Evolutionary conservation across 768 basidiomycete genomes (phyloP), one percentile per base, ranked within the genome.

Genomic region (Saitozyma sp.): DNA sequence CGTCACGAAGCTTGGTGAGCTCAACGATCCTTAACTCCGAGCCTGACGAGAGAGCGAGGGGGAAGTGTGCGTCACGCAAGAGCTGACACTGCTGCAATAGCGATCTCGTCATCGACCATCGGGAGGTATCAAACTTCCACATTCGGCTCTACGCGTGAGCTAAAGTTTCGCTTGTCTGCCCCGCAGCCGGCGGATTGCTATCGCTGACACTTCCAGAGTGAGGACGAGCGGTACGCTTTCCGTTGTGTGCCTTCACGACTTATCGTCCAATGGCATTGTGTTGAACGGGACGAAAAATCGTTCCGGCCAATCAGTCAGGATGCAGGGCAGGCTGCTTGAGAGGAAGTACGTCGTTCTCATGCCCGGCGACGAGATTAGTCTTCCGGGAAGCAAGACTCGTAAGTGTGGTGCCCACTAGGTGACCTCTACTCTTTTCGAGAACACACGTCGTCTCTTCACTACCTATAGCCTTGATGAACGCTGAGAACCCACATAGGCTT

Each of bases 111-210:
- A 39, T 70, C 8, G 37, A 61, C 43, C 1, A 55, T 14, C 51
- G 51, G 4, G 9, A n/a, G 10, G 51, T 73, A 11, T 73, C 68
- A 8, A 54, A 59, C 16, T 50, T 40, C 6, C 71, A 73, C 57
- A 41, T 69, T 0, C 51, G 71, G 39, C 59, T 69, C 11, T 63
- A 65, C 48, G 64, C 64, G 68, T 66, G 20, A 49, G 68, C n/a
- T n/a, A n/a, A n/a, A n/a, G n/a, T n/a, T n/a, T n/a, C n/a, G n/a
- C n/a, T n/a, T n/a, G n/a, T n/a, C n/a, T n/a, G n/a, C n/a, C n/a
- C n/a, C n/a, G 14, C 39, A 39, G 9, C 40, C 54, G 3, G 14
- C 42, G 50, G 13, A 54, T 40, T 43, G 9, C 4, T 14, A 13
- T 6, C 3, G 8, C 19, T 40, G 16, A 20, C 49, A 6, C 37